phyloP scores from a whole-genome alignment of 2,329 filamentous ascomycete species.

The Ophiostoma triangulosporum region DNA sequence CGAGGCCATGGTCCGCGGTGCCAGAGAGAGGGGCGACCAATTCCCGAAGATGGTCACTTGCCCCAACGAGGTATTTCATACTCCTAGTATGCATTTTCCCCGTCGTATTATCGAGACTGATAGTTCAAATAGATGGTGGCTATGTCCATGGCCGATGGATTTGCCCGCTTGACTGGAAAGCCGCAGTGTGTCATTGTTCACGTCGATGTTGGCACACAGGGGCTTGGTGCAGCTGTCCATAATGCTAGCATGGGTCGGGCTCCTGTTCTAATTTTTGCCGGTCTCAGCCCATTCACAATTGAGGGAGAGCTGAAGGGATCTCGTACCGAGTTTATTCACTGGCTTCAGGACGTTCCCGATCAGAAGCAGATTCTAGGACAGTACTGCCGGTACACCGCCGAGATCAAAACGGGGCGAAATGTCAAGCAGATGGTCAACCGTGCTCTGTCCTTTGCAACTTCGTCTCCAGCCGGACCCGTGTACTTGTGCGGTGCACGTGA shows the following conservation, averaged over 20 bases:
- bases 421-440: constrained; percentile 84
- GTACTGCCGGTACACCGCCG: constrained; percentile 72
- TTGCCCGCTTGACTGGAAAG: constrained; percentile 50
- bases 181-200: constrained; percentile 61
- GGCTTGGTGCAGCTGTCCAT: constrained; percentile 57
- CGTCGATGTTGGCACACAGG: constrained; percentile 63
- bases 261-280: constrained; percentile 40
- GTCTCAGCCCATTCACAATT: constrained; percentile 28
- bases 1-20: constrained; percentile 61
- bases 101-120: too few relatives aligned
- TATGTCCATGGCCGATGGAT: constrained; percentile 62
- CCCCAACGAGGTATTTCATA: constrained; percentile 47
- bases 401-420: constrained; percentile 74
- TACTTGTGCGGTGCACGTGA: constrained; percentile 69
- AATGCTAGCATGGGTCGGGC: constrained; percentile 56
- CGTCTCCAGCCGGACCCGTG: constrained; percentile 64
- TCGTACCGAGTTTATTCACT: constrained; percentile 30
- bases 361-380: constrained; percentile 48
- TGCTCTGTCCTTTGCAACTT: constrained; percentile 67
- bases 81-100: too few relatives aligned
- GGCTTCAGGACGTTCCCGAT: constrained; percentile 24
- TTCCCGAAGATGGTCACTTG: constrained; percentile 60
- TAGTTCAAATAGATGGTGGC: constrained; percentile 48
- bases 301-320: constrained; percentile 29
- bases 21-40: constrained; percentile 44